Evolutionary conservation across 331 rosid species (phyloP).

Genomic region (Malus hybrid): DNA sequence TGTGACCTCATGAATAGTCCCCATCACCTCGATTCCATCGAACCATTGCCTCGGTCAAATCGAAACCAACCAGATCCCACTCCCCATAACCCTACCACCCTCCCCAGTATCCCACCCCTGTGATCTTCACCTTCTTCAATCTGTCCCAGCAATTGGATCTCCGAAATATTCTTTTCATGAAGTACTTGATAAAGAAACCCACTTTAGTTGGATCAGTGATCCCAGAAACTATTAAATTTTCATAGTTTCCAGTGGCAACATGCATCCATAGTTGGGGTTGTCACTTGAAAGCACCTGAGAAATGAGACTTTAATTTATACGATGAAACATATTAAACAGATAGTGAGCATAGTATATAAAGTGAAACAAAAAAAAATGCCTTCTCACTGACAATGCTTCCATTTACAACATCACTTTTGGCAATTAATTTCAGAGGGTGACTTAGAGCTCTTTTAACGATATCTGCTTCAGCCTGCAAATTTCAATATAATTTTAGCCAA

Average conservation of each 20-base stretch:
- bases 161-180: no score
- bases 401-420: constrained; percentile 95
- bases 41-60: no score
- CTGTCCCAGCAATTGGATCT: no score
- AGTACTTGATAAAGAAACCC: neutral
- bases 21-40: no score
- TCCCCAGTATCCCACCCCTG: no score
- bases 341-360: neutral
- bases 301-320: neutral
- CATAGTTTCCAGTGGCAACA: constrained; percentile 93
- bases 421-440: constrained; percentile 86
- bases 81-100: no score
- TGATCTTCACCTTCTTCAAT: no score
- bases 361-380: constrained; percentile 24
- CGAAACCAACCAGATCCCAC: no score
- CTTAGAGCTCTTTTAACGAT: constrained; percentile 88
- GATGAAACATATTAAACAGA: neutral
- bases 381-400: constrained; percentile 97
- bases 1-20: no score
- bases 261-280: constrained; percentile 63
- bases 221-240: constrained; percentile 85
- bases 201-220: constrained; percentile 97
- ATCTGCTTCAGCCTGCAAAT: constrained; percentile 83
- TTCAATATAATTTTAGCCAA: neutral
- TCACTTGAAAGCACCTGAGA: constrained; percentile 75